Evolutionary conservation across 345 rosid species (phyloP).

Genomic region (Cardamine resedifolia): DNA sequence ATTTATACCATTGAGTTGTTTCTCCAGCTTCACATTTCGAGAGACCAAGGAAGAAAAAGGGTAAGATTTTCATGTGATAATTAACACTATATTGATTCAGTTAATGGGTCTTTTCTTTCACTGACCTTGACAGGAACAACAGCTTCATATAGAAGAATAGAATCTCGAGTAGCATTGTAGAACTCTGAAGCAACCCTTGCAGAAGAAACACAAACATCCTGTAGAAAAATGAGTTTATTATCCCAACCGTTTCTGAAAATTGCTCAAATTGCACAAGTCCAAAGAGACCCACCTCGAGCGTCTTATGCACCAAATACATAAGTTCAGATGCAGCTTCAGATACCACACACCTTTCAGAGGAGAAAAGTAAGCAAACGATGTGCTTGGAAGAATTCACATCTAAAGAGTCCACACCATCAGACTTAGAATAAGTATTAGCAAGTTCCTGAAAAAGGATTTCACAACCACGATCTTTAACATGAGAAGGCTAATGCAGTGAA

Average conservation of each 20-base stretch:
- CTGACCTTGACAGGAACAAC: slow-evolving; percentile 92
- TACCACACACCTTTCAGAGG: slow-evolving; percentile 76
- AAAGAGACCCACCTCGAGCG: slow-evolving; percentile 57
- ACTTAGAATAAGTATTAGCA: slow-evolving; percentile 38
- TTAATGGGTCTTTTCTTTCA: slow-evolving; percentile 23
- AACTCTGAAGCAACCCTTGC: slow-evolving; percentile 82
- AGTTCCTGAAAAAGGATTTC: slow-evolving; percentile 51
- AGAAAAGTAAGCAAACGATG: slow-evolving; percentile 70
- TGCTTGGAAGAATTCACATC: slow-evolving; percentile 45
- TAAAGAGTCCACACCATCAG: slow-evolving; percentile 33
- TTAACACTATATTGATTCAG: slow-evolving; percentile 1
- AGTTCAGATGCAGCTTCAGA: slow-evolving; percentile 83
- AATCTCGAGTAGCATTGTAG: slow-evolving; percentile 86
- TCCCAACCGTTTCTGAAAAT: slow-evolving; percentile 26
- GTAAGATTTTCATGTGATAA: slow-evolving; percentile 11
- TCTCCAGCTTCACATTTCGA: slow-evolving; percentile 83
- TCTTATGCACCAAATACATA: slow-evolving; percentile 79
- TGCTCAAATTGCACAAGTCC: background rate
- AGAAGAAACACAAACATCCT: slow-evolving; percentile 91
- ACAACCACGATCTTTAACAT: slow-evolving; percentile 19
- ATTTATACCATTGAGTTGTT: slow-evolving; percentile 86
- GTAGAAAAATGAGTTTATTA: slow-evolving; percentile 31
- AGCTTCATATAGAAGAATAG: slow-evolving; percentile 85
- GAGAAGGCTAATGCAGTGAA: slow-evolving; percentile 1
- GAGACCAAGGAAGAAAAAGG: slow-evolving; percentile 23